Evolutionary conservation across 345 rosid genomes (phyloP), one percentile per base, ranked within the genome.

Genomic region (Anastatica hierochuntica): DNA sequence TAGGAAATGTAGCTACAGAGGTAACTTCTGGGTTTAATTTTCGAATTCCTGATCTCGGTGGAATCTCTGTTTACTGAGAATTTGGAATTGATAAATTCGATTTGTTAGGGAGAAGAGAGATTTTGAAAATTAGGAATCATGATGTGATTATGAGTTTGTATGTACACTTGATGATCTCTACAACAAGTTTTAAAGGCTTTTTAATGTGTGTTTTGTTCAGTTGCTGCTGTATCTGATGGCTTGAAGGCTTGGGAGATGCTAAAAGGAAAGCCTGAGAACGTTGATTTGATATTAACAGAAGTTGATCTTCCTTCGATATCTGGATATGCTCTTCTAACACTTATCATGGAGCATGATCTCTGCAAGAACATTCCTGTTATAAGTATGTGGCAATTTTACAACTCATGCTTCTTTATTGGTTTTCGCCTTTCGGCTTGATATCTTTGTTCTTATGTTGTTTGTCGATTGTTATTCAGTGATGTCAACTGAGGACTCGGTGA

Each of bases 301-400:
- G 94, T 85, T 43, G 95, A 85, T 62, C 72, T 92, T 41, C 98
- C 98, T 35, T 74, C 88, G 3, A 78, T 92, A 53, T 83, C 95
- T 26, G 98, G 98, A 74, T 80, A 67, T 41, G 72, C 96, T 37
- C 97, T 92, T 60, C 83, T 92, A 15, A 69, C 92, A 3, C 79
- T 88, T 40, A 79, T 88, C 49, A 88, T 72, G 95, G 95, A 88
- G 82, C 97, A 88, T 63, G 84, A 85, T 55, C 60, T 65, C 15
- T 87, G 98, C 86, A 92, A 85, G 69, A 83, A 72, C 69, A 80
- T 85, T 63, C 98, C 98, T 42, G 95, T 88, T 53, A 88, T 92
- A 78, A 85, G 98, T 92, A 84, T 5, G 81, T 64, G 14, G 40
- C 35, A 31, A 4, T 24, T 52, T 43, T 3, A 11, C 12, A 13